Evolutionary conservation across 352 stramenopile genomes (phyloP), one percentile per base, ranked within the genome.

Genomic region (Phytophthora sansomeana): DNA sequence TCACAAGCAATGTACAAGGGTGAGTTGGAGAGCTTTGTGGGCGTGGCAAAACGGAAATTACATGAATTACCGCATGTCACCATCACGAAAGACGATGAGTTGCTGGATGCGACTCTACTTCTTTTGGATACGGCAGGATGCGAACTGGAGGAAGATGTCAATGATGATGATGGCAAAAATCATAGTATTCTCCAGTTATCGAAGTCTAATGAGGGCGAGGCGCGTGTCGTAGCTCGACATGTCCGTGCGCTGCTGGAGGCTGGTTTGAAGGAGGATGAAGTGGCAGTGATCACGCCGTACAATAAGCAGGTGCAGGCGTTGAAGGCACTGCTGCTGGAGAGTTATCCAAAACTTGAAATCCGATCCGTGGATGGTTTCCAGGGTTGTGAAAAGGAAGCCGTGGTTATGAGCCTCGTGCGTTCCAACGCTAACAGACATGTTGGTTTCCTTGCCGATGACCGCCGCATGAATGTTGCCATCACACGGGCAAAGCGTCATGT

Each of bases 201-300:
- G 26, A 95, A 96, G 47, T 91, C 75, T 0, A 97, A 97, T 52
- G 58, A 75, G 32, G 83, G 88, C 5, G 91, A 97, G 69, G 91
- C 87, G 0, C 59, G 55, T 1, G 69, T 97, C 6, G 90, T 95
- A 11, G 78, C 75, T 10, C 75, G 78, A 46, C 95, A 99, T 75
- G 89, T 99, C 3, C 67, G 78, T 14, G 77, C 74, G 3, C 77
- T 99, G 16, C 54, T 99, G 6, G 50, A 71, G 3, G 48, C 86
- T 42, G 97, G 97, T 1, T 44, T 99, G 5, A 80, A 72, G 17
- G 80, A 89, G 32, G 78, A 95, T 33, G 91, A 99, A 48, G 86
- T 99, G 28, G 97, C 94, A 17, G 88, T 99, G 19, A 99, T 99
- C 72, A 99, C 98, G 21, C 98, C 98, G 4, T 99, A 99, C 85